Conservation (phyloP, 495 filamentous ascomycete species). For the Hypoxylon intermedium region DNA sequence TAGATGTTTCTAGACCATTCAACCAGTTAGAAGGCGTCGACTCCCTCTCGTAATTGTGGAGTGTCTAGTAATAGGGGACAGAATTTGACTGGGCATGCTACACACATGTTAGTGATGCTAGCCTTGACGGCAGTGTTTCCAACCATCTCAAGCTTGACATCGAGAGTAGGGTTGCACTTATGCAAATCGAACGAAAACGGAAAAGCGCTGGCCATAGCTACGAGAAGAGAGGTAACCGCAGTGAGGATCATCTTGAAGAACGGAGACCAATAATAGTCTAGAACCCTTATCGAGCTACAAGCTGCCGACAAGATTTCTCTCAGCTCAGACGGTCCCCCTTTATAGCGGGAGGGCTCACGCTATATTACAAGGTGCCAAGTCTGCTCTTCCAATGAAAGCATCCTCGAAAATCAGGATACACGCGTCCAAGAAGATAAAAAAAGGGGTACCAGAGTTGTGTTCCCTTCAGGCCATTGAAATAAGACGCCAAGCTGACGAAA, state of each 20-base stretch:
- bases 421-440: constrained; percentile 31
- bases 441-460: constrained; percentile 8
- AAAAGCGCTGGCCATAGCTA: constrained; percentile 53
- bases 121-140: constrained; percentile 66
- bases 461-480: constrained; percentile 5
- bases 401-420: constrained; percentile 25
- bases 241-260: constrained; percentile 49
- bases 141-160: constrained; percentile 60
- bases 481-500: constrained; percentile 30
- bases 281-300: too few relatives aligned
- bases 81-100: not conserved
- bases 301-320: too few relatives aligned
- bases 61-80: not conserved
- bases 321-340: constrained; percentile 6
- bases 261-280: too few relatives aligned
- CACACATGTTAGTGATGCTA: constrained; percentile 62
- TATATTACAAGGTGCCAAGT: constrained; percentile 8
- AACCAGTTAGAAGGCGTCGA: too few relatives aligned
- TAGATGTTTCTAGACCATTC: not conserved
- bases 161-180: constrained; percentile 53
- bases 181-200: constrained; percentile 55
- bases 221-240: constrained; percentile 48
- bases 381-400: constrained; percentile 1
- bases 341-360: constrained; percentile 23
- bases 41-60: too few relatives aligned